Base-by-base conservation (phyloP, 228 moss, liverwort and hornwort species). In the Sphagnum fallax region DNA sequence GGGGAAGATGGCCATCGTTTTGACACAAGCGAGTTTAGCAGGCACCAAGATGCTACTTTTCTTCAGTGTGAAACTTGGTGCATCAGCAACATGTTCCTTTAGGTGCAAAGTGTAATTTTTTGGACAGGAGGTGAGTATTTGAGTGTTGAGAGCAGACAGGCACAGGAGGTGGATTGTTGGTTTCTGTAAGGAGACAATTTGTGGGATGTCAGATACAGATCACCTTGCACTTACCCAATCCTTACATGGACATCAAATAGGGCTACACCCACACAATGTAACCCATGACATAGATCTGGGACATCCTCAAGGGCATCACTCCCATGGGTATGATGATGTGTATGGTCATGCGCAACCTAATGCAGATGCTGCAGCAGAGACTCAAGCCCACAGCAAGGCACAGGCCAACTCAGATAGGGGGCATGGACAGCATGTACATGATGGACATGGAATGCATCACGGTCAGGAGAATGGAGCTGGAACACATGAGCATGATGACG, bases 121-220 rank as follows among this genome's bases (percentile, higher is more conserved):
- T 32, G 32, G 32, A 32, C 32, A 32, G 32, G 32, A 32, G 32
- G 32, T 32, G 32, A 32, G 32, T 32, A 32, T 32, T 32, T 32
- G 32, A 32, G 32, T 32, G 32, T 32, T 32, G 32, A 32, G 32
- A 32, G 32, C 32, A 32, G 32, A 32, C 55, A 12, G 55, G 55
- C 8, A 55, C 9, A 8, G 55, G 12, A 55, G 55, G 55, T 1
- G 1, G 55, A 55, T 8, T 55, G 55, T 8, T 55, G 8, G 55
- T 55, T 55, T 8, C 53, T 12, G 8, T 55, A 12, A 55, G 53
- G 53, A 55, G 1, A 12, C 55, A 55, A 12, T 12, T 8, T 55
- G 87, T 85, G 92, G 77, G 79, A 95, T 95, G 95, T 86, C 95
- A 71, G 95, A 95, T 77, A 53, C 87, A 70, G 90, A 95, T 76